Conservation (phyloP, 73 alveolate species). For the Paramecium sexaurelia region DNA sequence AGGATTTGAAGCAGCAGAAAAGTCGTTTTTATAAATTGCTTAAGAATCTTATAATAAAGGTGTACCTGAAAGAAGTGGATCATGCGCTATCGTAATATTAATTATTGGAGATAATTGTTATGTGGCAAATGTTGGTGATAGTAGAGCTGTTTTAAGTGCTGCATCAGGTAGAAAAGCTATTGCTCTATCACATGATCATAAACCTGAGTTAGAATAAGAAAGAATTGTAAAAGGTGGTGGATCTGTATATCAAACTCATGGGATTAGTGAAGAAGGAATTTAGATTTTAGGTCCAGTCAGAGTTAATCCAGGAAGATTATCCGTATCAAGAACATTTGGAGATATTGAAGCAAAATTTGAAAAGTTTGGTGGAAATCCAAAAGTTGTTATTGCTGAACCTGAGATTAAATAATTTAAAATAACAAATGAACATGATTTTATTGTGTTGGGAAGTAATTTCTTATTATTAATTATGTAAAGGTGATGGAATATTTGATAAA, state of each 20-base stretch:
- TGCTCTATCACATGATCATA: conserved; percentile 91
- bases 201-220: conserved; percentile 91
- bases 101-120: conserved; percentile 88
- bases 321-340: conserved; percentile 97
- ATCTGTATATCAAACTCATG: conserved; percentile 75
- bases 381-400: conserved; percentile 94
- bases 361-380: conserved; percentile 96
- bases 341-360: conserved; percentile 94
- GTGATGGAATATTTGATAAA: conserved; percentile 55
- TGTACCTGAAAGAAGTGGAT: conserved; percentile 91
- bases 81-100: conserved; percentile 91
- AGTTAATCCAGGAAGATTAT: conserved; percentile 93
- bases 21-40: conserved; percentile 84
- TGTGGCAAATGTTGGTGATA: conserved; percentile 97
- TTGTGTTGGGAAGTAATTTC: conserved; percentile 74
- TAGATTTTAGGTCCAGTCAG: conserved; percentile 81
- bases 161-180: conserved; percentile 74
- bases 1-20: conserved; percentile 93
- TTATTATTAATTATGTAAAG: neutral
- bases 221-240: conserved; percentile 95
- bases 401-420: conserved; percentile 88
- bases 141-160: conserved; percentile 87
- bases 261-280: neutral
- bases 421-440: conserved; percentile 77
- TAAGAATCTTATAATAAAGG: conserved; percentile 76